Evolutionary conservation across 2,329 filamentous ascomycete species (phyloP), one percentile per base, ranked within the genome.

Genomic region (Colletotrichum camelliae): DNA sequence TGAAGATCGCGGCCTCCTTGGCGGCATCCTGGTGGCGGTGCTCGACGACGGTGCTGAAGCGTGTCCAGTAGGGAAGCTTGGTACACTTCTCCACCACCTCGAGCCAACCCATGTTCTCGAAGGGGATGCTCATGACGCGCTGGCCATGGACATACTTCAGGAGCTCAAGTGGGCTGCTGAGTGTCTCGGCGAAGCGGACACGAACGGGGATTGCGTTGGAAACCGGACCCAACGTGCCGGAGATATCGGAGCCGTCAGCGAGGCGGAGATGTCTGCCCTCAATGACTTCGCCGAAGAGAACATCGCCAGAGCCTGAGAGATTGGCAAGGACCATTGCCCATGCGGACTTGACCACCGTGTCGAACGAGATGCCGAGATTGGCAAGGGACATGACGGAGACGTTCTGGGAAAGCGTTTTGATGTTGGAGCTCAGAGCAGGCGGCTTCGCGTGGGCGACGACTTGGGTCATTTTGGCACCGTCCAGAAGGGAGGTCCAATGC

Each of bases 271-370:
- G 86, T 24, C 88, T 87, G 1, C 88, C 88, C 13, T 88, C 87
- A 16, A 91, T 83, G 4, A 88, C 81, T 78, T 91, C 88, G 9
- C 90, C 91, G 72, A 92, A 92, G 5, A 91, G 85, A 8, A 92
- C 86, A 57, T 92, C 91, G 7, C 86, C 82, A 0, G 81, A 83
- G 0, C 85, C 87, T 0, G 89, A 87, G 12, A 91, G 81, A 29
- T 86, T 88, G 0, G 89, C 88, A 8, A 93, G 85, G 0, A 89
- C 86, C 75, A 90, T 86, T 1, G 89, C 88, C 90, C 91, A 93
- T 0, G 90, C 90, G 0, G 89, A 87, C 80, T 91, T 91, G 39
- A 92, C 83, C 4, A 92, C 85, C 0, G 88, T 87, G 74, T 90
- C 88, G 48, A 89, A 88, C 0, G 85, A 84, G 74, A 90, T 85